Evolutionary conservation across 805 yeast genomes (phyloP), one percentile per base, ranked within the genome.

Genomic region (Candida railenensis): DNA sequence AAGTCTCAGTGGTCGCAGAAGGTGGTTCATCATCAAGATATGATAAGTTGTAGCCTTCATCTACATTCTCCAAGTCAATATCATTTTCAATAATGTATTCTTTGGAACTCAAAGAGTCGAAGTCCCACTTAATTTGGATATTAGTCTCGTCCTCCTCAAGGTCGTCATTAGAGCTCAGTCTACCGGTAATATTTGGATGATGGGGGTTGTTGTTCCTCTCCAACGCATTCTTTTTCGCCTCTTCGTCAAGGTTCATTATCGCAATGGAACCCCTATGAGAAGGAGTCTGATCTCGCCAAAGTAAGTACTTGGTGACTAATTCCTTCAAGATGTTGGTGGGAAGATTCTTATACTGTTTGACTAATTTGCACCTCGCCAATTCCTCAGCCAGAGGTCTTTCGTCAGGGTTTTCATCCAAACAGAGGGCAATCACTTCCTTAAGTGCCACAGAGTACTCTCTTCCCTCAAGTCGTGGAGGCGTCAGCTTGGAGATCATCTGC

Each of bases 401-500:
- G 14, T 81, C 85, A 0, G 98, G 96, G 48, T 87, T 88, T 64
- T 95, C 99, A 62, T 95, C 98, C 37, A 94, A 73, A 67, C 98
- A 92, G 40, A 86, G 69, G 0, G 99, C 97, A 44, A 95, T 83
- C 47, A 89, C 81, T 61, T 94, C 98, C 56, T 91, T 94, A 46
- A 94, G 69, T 1, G 77, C 65, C 0, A 87, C 62, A 0, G 96
- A 80, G 62, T 88, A 89, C 49, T 84, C 88, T 44, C 91, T 72
- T 5, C 98, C 98, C 61, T 94, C 99, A 47, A 94, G 71, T 50
- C 99, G 77, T 3, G 99, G 96, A 3, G 99, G 99, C 45, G 91
- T 88, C 54, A 88, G 89, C 53, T 90, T 88, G 0, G 97, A 88
- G 42, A 94, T 90, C 65, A 94, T 71, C 59, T 89, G 91, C 90